Conservation (phyloP, 495 filamentous ascomycete species). For the Bacidia gigantensis region DNA sequence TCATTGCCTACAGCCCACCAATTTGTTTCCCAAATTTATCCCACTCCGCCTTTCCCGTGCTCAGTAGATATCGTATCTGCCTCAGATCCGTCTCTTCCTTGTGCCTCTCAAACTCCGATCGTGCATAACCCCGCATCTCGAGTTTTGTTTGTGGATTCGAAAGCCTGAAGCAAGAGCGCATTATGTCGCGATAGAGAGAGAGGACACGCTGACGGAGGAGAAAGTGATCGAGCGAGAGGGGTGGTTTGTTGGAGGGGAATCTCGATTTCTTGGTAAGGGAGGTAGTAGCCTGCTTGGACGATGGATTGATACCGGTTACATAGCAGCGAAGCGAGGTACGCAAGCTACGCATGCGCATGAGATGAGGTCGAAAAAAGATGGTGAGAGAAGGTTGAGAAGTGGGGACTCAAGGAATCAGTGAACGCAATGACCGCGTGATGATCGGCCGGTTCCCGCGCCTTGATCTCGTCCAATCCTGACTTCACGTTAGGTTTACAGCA, state of each 20-base stretch:
- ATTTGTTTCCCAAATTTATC: conserved; percentile 44
- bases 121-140: conserved; percentile 59
- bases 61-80: conserved; percentile 49
- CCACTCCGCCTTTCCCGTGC: conserved; percentile 47
- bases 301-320: too few species aligned
- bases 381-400: too few species aligned
- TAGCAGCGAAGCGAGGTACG: too few species aligned
- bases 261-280: not conserved
- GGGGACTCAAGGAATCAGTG: too few species aligned
- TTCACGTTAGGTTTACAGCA: too few species aligned
- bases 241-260: not conserved
- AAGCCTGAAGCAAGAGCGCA: conserved; percentile 20
- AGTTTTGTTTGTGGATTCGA: conserved; percentile 36
- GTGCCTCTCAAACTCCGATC: conserved; percentile 64
- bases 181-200: conserved; percentile 15
- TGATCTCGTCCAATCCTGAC: too few species aligned
- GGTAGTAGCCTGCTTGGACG: not conserved
- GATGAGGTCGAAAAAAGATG: too few species aligned
- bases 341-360: too few species aligned
- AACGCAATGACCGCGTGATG: too few species aligned
- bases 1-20: conserved; percentile 28
- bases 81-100: conserved; percentile 50
- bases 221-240: conserved; percentile 16
- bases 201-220: conserved; percentile 18
- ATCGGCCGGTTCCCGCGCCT: too few species aligned